Base-by-base conservation (phyloP, 345 rosid genomes). In the Sisymbrium altissimum region DNA sequence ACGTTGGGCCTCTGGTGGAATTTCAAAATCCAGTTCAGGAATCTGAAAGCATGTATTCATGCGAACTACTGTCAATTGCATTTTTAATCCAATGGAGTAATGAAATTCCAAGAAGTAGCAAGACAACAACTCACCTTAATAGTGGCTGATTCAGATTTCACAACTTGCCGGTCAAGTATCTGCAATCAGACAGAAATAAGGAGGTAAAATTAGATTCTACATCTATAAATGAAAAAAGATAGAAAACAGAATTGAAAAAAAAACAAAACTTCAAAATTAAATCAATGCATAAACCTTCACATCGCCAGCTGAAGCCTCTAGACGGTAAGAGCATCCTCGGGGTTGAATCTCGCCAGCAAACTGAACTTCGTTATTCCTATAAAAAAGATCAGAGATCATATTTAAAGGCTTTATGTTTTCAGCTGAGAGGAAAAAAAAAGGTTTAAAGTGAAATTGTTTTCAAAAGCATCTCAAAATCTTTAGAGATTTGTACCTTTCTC, bases 311-410 rank as follows among this genome's bases (percentile, higher is more conserved):
- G 78, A 81, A 55, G 89, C 80, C 33, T 83, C 74, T 83, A 91
- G 80, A 57, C 5, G 68, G 70, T 86, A 91, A 78, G 77, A 78
- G 72, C 97, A 87, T 29, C 96, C 97, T 30, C 82, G 80, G 3
- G 88, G 83, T 81, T 90, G 97, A 62, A 93, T 85, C 84, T 90
- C 97, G 10, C 97, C 98, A 1, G 97, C 98, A 81, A 90, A 93
- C 82, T 93, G 97, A 77, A 90, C 96, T 80, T 93, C 92, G 80
- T 90, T 90, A 76, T 93, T 93, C 86, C 98, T 86, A 73, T 7
- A 29, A 44, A 32, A 55, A 30, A 75, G 49, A 39, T 44, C 0
- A 44, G 7, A 30, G 55, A 12, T 32, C 7, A 17, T 33, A 10
- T 32, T 41, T 9, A 40, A 8, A 17, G 36, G 25, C n/a, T n/a